Conservation (phyloP, 2,329 filamentous ascomycete species). For the Curvularia hawaiiensis region DNA sequence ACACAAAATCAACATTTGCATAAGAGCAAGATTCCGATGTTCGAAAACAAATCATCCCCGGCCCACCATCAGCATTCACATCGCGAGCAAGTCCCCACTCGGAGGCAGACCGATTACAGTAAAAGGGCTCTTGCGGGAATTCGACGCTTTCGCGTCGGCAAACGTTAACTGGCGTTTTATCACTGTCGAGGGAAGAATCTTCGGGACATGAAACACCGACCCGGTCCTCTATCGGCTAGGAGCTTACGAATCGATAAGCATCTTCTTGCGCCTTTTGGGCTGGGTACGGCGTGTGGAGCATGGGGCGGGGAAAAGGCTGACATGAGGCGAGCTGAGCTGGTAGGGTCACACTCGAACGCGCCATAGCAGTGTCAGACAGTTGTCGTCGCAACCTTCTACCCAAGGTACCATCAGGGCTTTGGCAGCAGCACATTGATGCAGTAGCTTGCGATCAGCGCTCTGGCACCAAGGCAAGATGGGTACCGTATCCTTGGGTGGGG, state of each 20-base stretch:
- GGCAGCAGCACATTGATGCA: neutral
- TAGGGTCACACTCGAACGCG: conserved; percentile 13
- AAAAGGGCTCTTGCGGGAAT: conserved; percentile 17
- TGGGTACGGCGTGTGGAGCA: conserved; percentile 11
- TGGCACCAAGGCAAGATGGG: conserved; percentile 7
- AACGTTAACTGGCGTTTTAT: conserved; percentile 16
- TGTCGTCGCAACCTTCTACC: neutral
- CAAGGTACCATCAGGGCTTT: neutral
- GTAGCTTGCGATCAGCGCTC: conserved; percentile 4
- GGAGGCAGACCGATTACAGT: neutral
- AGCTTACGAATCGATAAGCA: conserved; percentile 44
- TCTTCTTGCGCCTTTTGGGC: conserved; percentile 16
- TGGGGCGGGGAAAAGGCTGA: conserved; percentile 22
- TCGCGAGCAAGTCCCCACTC: neutral
- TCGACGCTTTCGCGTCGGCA: neutral
- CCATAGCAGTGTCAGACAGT: conserved; percentile 6
- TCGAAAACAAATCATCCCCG: neutral
- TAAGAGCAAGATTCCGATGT: neutral
- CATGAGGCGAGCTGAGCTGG: conserved; percentile 20
- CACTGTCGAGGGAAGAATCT: neutral
- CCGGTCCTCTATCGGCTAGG: conserved; percentile 24
- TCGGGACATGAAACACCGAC: conserved; percentile 36
- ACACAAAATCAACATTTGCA: neutral
- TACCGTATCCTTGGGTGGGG: conserved; percentile 11
- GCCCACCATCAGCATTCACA: neutral